Percentiles rank a stretch among this genome's conserved stretches.
These are phyloP conservation scores for Polyporus tsugae DNA, from an alignment of 1,284 basidiomycete species.

Conservation along the genomic window DNA sequence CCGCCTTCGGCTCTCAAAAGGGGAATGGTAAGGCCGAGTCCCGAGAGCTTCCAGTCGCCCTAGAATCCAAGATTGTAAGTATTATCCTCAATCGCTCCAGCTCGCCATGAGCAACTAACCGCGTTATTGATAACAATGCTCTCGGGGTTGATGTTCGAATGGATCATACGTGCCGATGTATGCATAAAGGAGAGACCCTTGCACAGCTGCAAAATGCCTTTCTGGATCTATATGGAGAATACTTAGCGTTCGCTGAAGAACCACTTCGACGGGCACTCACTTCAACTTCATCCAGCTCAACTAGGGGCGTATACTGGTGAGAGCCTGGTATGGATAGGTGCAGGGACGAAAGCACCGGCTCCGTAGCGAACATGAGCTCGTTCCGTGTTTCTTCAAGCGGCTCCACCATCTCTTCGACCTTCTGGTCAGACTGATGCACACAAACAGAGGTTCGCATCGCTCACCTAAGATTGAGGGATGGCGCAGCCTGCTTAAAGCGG, in stretches of 20 bases:
- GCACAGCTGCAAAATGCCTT: constrained; percentile 93
- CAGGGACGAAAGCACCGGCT: constrained; percentile 84
- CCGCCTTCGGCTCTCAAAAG: constrained; percentile 76
- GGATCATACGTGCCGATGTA: constrained; percentile 89
- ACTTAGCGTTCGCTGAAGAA: neutral
- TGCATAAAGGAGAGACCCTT: constrained; percentile 95
- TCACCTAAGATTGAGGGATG: constrained; percentile 93
- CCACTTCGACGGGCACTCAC: constrained; percentile 48
- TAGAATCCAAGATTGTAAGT: constrained; percentile 42
- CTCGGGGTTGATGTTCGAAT: constrained; percentile 90
- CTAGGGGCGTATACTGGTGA: constrained; percentile 59
- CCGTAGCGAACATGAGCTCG: constrained; percentile 93
- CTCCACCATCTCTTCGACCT: constrained; percentile 87
- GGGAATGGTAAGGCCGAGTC: constrained; percentile 88
- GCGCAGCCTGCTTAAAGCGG: constrained; percentile 84
- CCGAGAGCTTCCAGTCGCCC: constrained; percentile 99
- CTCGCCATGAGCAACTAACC: constrained; percentile 53
- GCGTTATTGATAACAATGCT: constrained; percentile 88
- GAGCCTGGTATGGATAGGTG: constrained; percentile 76
- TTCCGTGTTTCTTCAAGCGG: constrained; percentile 94
- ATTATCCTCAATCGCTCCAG: neutral
- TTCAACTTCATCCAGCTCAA: constrained; percentile 92
- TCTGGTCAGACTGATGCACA: constrained; percentile 15
- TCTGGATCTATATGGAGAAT: constrained; percentile 79
- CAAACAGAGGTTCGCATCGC: constrained; percentile 27